A percentile compares a stretch with the other conserved stretches of the same genome.
phyloP scores from a whole-genome alignment of 495 filamentous ascomycete species.

The Aspergillus haitiensis region DNA sequence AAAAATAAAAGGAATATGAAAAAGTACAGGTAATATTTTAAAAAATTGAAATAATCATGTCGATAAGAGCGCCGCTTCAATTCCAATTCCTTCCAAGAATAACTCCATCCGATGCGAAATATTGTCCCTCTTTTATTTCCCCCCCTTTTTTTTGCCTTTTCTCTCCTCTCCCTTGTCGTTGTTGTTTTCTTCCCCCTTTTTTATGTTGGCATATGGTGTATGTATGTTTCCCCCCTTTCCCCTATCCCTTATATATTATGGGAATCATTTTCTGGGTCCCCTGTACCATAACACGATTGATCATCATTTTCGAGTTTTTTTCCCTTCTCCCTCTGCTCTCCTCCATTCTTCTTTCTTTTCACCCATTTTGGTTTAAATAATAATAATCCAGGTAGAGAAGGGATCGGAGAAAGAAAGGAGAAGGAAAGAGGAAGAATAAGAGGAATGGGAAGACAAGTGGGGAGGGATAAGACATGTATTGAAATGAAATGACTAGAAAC shows the following conservation, averaged over 20 bases:
- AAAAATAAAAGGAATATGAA: not conserved
- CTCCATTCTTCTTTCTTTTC: no score
- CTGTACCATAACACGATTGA: no score
- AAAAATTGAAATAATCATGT: no score
- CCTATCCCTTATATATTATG: no score
- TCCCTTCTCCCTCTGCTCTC: not conserved
- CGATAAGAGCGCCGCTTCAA: not conserved
- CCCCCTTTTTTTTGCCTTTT: constrained; percentile 2
- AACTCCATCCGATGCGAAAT: constrained; percentile 21
- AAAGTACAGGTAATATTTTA: not conserved
- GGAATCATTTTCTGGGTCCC: no score
- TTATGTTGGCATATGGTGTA: not conserved
- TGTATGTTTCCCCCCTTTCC: not conserved
- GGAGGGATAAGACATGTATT: constrained; percentile 19
- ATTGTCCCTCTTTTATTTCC: not conserved
- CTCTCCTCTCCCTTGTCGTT: not conserved
- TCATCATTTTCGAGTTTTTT: no score
- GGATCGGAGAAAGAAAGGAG: constrained; percentile 24
- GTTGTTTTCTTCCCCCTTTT: not conserved
- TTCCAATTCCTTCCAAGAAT: not conserved
- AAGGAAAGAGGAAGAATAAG: constrained; percentile 19
- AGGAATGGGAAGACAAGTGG: constrained; percentile 5
- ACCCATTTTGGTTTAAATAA: not conserved
- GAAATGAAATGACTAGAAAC: constrained; percentile 34
- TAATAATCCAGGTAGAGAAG: constrained; percentile 9